Percentiles rank a stretch among this genome's conserved stretches.
These are phyloP conservation scores for Acacia confusa DNA, from an alignment of 306 rosid species.

Conservation along the genomic window DNA sequence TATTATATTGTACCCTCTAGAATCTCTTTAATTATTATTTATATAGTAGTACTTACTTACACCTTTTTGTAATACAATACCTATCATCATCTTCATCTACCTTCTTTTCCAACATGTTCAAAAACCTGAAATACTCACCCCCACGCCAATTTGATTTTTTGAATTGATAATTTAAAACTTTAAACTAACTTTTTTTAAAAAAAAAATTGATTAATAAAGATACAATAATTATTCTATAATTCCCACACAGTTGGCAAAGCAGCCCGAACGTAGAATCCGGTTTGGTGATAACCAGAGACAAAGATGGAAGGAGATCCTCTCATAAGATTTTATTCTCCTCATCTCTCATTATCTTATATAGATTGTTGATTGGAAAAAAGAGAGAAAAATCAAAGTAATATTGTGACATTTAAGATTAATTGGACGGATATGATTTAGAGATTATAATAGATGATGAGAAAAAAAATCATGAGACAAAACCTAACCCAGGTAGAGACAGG, in stretches of 20 bases:
- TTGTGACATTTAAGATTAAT: no score
- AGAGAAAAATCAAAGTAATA: no score
- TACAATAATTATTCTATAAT: background rate
- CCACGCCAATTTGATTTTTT: background rate
- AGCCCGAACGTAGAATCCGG: no score
- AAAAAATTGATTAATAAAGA: background rate
- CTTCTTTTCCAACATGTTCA: background rate
- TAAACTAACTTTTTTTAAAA: background rate
- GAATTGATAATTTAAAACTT: background rate
- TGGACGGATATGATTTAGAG: no score
- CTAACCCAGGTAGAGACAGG: no score
- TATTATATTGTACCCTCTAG: background rate
- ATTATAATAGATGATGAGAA: no score
- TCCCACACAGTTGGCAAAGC: background rate
- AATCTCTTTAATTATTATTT: background rate
- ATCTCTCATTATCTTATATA: no score
- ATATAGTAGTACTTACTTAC: background rate
- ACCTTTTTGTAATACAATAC: background rate
- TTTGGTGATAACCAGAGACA: no score
- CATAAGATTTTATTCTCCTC: no score
- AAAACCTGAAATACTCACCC: background rate
- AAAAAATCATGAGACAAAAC: no score
- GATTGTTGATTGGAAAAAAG: no score
- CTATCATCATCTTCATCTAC: background rate
- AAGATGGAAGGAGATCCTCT: no score